A percentile compares a stretch with the other conserved stretches of the same genome.
These are phyloP conservation scores for Blastobotrys buckinghamii DNA, from an alignment of 1,139 yeast species.

Conservation along the genomic window DNA sequence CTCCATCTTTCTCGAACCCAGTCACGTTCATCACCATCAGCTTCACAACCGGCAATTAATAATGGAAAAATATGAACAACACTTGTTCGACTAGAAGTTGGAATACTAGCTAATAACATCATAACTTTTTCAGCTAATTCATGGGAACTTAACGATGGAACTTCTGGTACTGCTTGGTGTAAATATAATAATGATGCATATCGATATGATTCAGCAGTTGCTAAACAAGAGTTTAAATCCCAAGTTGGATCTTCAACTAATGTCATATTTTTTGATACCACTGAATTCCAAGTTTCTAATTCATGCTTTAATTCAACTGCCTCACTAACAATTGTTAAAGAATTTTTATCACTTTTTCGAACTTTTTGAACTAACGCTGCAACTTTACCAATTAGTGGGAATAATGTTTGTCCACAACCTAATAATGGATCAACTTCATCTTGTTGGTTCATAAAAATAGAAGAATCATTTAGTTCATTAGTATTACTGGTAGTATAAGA, in stretches of 20 bases:
- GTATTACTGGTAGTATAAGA: not conserved
- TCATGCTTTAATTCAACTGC: slow-evolving; percentile 53
- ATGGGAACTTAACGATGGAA: slow-evolving; percentile 51
- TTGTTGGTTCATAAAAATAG: slow-evolving; percentile 1
- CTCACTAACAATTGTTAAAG: slow-evolving; percentile 44
- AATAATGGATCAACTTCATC: slow-evolving; percentile 49
- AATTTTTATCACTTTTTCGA: slow-evolving; percentile 38
- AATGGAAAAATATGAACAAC: slow-evolving; percentile 60
- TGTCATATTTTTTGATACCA: slow-evolving; percentile 27
- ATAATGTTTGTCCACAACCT: slow-evolving; percentile 60
- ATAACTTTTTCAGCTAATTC: slow-evolving; percentile 55
- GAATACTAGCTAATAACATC: slow-evolving; percentile 56
- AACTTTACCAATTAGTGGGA: slow-evolving; percentile 58
- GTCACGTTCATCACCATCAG: slow-evolving; percentile 53
- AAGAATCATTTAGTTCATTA: not conserved
- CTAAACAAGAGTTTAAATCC: slow-evolving; percentile 54
- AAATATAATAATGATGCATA: slow-evolving; percentile 52
- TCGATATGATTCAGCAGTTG: slow-evolving; percentile 65
- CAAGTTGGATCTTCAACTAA: slow-evolving; percentile 42
- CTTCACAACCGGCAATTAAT: slow-evolving; percentile 60
- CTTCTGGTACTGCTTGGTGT: slow-evolving; percentile 66
- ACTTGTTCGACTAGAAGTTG: slow-evolving; percentile 50
- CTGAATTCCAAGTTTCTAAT: slow-evolving; percentile 48
- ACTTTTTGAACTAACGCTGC: slow-evolving; percentile 51
- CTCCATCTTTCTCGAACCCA: slow-evolving; percentile 62